Evolutionary conservation across 2,329 filamentous ascomycete species (phyloP).

Genomic region (Cladophialophora chaetospira): DNA sequence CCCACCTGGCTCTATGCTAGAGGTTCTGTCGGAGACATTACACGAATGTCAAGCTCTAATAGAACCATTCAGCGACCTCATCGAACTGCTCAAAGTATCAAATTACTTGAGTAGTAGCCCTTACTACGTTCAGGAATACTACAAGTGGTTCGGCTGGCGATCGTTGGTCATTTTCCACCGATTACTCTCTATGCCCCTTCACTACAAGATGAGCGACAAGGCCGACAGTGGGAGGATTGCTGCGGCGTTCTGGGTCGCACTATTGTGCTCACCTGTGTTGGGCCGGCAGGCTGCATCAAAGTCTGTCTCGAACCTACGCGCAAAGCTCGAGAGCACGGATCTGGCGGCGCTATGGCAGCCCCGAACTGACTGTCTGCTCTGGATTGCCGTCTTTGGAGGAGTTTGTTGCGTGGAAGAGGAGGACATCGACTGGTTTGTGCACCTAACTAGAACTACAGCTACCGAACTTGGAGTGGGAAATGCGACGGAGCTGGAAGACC

Average conservation of each 20-base stretch:
- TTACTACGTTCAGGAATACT: slow-evolving; percentile 17
- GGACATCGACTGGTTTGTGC: slow-evolving; percentile 20
- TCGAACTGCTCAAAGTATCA: slow-evolving; percentile 23
- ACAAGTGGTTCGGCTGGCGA: slow-evolving; percentile 25
- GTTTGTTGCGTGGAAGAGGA: slow-evolving; percentile 13
- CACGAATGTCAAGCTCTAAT: neutral
- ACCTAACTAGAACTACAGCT: slow-evolving; percentile 14
- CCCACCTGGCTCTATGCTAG: slow-evolving; percentile 11
- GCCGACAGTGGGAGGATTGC: slow-evolving; percentile 17
- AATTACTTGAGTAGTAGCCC: slow-evolving; percentile 7
- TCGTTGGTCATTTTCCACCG: slow-evolving; percentile 21
- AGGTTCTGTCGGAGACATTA: slow-evolving; percentile 4
- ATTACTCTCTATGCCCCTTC: slow-evolving; percentile 22
- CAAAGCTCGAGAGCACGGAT: slow-evolving; percentile 13
- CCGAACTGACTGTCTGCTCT: slow-evolving; percentile 19
- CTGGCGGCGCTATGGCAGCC: slow-evolving; percentile 13
- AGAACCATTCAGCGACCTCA: slow-evolving; percentile 14
- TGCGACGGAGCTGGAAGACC: slow-evolving; percentile 15
- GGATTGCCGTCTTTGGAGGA: slow-evolving; percentile 22
- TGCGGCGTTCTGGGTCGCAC: slow-evolving; percentile 13
- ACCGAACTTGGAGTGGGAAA: slow-evolving; percentile 14
- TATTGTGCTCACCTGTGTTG: slow-evolving; percentile 9
- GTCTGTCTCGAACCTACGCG: neutral
- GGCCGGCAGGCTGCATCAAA: slow-evolving; percentile 7
- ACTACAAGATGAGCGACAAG: slow-evolving; percentile 12